These are phyloP conservation scores for Bromus sterilis DNA, from an alignment of 176 grass and related monocot species.

Conservation along the genomic window DNA sequence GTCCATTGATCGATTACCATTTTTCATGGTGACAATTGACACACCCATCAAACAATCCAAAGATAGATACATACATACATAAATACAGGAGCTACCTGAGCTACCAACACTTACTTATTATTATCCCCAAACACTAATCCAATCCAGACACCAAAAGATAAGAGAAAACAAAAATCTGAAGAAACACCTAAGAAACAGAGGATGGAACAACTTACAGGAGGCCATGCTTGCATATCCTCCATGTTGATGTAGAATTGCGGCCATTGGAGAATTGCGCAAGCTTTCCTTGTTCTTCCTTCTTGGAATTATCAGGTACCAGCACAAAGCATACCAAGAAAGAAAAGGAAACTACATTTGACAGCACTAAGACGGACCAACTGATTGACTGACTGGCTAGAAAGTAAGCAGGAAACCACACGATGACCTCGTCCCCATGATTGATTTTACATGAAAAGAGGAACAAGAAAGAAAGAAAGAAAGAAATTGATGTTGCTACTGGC, in stretches of 20 bases:
- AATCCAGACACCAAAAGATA: constrained; percentile 18
- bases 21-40: not conserved
- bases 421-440: not conserved
- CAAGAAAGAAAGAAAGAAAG: too few relatives aligned
- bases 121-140: constrained; percentile 19
- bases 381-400: not conserved
- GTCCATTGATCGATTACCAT: not conserved
- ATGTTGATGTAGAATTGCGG: not conserved
- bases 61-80: constrained; percentile 6
- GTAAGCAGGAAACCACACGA: not conserved
- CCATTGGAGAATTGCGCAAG: not conserved
- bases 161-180: not conserved
- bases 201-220: not conserved
- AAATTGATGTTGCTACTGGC: not conserved
- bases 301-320: not conserved
- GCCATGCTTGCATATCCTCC: not conserved
- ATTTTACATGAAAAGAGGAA: not conserved
- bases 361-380: not conserved
- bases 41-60: constrained; percentile 9
- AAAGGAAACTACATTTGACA: not conserved
- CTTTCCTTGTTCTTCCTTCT: not conserved
- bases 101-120: constrained; percentile 10
- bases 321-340: not conserved
- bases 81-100: constrained; percentile 15
- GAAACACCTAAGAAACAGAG: not conserved